A percentile compares a stretch with the other conserved stretches of the same genome.
Evolutionary conservation across 106 monocot genomes (phyloP).

Genomic region (Xerophyta viscosa): DNA sequence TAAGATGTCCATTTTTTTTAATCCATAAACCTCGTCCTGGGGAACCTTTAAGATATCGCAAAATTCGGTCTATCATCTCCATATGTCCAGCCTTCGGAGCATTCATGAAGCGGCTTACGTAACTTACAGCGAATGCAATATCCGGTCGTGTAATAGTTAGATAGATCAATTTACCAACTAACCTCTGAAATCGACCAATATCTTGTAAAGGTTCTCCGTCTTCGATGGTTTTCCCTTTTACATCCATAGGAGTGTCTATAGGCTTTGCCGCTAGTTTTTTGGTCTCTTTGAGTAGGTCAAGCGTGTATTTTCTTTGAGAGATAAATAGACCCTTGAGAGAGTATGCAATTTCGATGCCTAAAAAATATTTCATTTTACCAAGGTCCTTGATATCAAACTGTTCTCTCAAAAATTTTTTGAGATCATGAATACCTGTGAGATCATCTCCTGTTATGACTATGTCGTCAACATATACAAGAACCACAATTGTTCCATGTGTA

Average conservation of each 20-base stretch:
- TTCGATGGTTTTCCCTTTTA: not conserved
- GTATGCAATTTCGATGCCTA: slow-evolving; percentile 3
- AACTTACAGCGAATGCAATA: not conserved
- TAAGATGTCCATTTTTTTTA: no score
- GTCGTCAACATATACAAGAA: slow-evolving; percentile 19
- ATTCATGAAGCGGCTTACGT: slow-evolving; percentile 1
- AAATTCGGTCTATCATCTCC: not conserved
- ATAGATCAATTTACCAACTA: slow-evolving; percentile 2
- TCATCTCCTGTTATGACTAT: slow-evolving; percentile 12
- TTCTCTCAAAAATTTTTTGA: not conserved
- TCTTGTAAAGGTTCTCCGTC: not conserved
- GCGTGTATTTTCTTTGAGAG: slow-evolving; percentile 1
- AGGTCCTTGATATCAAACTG: slow-evolving; percentile 4
- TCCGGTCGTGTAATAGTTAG: not conserved
- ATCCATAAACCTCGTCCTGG: no score
- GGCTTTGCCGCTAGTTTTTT: not conserved
- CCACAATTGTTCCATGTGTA: not conserved
- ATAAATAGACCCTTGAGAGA: not conserved
- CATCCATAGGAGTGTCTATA: not conserved
- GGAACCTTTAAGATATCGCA: not conserved
- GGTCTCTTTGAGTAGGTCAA: not conserved
- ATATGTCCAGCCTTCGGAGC: not conserved
- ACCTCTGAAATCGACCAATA: not conserved
- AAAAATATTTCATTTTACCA: not conserved
- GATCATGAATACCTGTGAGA: not conserved